phyloP scores from a whole-genome alignment of 257 asterid genomes.

The Cordia subcordata region DNA sequence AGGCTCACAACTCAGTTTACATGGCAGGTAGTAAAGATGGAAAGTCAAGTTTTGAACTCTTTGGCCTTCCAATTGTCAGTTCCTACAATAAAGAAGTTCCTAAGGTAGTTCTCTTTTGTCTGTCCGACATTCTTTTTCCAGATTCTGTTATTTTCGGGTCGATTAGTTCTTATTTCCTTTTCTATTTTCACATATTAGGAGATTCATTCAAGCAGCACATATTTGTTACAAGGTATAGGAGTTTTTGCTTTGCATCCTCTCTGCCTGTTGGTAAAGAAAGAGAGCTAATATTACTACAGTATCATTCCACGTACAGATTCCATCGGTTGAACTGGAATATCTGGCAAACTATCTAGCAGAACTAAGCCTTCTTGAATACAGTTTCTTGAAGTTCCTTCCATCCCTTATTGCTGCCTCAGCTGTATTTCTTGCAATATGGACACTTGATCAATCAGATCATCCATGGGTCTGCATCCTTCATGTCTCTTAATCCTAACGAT shows the following conservation, averaged over 20 bases:
- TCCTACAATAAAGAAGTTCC: slow-evolving; percentile 94
- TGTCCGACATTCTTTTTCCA: background rate
- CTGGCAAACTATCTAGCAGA: slow-evolving; percentile 87
- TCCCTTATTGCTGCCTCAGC: slow-evolving; percentile 87
- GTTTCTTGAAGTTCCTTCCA: slow-evolving; percentile 68
- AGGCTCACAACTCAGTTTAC: slow-evolving; percentile 8
- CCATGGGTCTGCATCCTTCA: slow-evolving; percentile 73
- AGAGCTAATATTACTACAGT: slow-evolving; percentile 10
- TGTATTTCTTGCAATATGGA: slow-evolving; percentile 22
- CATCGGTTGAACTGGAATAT: slow-evolving; percentile 78
- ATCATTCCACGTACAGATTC: slow-evolving; percentile 51
- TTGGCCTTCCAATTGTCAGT: slow-evolving; percentile 70
- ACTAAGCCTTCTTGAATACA: slow-evolving; percentile 59
- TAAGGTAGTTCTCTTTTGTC: slow-evolving; percentile 47
- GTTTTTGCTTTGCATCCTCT: slow-evolving; percentile 6
- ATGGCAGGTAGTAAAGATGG: slow-evolving; percentile 81
- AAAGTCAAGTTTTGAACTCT: slow-evolving; percentile 58
- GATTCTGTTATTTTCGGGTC: slow-evolving; percentile 5
- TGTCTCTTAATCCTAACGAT: slow-evolving; percentile 4
- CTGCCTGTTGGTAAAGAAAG: slow-evolving; percentile 7
- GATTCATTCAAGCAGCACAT: slow-evolving; percentile 98
- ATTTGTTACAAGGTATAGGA: slow-evolving; percentile 61
- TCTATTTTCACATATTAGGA: slow-evolving; percentile 42
- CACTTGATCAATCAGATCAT: slow-evolving; percentile 63
- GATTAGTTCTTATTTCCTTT: slow-evolving; percentile 9